A percentile compares a stretch with the other conserved stretches of the same genome.
Conservation (phyloP, 1,284 basidiomycete genomes). For the Phellinidium pouzarii region DNA sequence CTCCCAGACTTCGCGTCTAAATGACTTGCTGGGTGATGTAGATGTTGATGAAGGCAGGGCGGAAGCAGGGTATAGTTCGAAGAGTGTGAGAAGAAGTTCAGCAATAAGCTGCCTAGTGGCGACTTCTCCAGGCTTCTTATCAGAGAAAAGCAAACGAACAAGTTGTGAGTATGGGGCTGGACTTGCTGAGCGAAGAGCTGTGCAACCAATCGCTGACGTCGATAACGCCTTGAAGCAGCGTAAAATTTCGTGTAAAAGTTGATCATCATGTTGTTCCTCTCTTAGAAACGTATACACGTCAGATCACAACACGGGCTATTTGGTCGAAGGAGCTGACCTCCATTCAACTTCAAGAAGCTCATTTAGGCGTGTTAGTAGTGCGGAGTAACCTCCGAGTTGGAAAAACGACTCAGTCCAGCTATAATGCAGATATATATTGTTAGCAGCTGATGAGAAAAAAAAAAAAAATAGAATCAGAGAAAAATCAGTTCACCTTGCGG, state of each 20-base stretch:
- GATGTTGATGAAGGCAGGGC: constrained; percentile 46
- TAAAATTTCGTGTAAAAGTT: constrained; percentile 86
- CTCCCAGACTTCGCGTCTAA: constrained; percentile 53
- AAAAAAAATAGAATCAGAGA: too few relatives aligned
- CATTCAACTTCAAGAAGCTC: constrained; percentile 94
- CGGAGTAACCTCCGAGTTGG: constrained; percentile 76
- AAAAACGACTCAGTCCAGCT: constrained; percentile 95
- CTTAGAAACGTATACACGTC: constrained; percentile 35
- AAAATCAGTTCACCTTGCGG: constrained; percentile 74
- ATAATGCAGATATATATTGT: too few relatives aligned
- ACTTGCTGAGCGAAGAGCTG: constrained; percentile 74
- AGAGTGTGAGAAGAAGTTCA: constrained; percentile 77
- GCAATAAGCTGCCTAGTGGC: constrained; percentile 84
- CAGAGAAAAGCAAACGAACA: constrained; percentile 82
- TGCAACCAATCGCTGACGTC: constrained; percentile 80
- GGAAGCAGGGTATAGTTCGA: constrained; percentile 74
- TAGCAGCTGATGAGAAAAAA: too few relatives aligned
- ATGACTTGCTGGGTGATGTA: constrained; percentile 24
- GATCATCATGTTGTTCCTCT: constrained; percentile 97
- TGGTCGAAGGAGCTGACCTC: constrained; percentile 51
- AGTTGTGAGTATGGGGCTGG: constrained; percentile 85
- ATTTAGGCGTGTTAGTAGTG: constrained; percentile 79
- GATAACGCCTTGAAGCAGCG: constrained; percentile 91
- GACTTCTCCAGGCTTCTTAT: constrained; percentile 96
- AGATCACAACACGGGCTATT: neutral